A percentile compares a stretch with the other conserved stretches of the same genome.
Conservation (phyloP, 805 yeast species). For the Metschnikowia rubicola region DNA sequence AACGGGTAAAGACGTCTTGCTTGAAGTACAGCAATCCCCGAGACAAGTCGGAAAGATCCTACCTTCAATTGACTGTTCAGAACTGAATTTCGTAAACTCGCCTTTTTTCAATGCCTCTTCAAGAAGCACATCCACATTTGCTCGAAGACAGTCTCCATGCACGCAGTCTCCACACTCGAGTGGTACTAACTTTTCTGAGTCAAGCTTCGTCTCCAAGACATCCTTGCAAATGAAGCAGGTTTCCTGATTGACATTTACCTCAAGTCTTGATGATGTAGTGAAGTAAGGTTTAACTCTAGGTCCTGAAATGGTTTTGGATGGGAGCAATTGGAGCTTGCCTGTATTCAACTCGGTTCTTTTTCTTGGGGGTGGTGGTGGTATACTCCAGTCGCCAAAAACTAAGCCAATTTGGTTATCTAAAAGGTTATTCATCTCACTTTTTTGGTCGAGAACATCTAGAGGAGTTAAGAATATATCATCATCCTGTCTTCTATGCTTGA, state of each 20-base stretch:
- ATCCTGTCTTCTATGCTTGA: not conserved
- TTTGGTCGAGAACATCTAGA: conserved; percentile 16
- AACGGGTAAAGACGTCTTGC: not conserved
- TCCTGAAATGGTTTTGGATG: conserved; percentile 3
- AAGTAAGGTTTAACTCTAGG: conserved; percentile 11
- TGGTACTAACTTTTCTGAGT: conserved; percentile 44
- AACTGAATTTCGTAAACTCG: not conserved
- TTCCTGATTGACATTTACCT: conserved; percentile 1
- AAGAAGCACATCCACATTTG: conserved; percentile 10
- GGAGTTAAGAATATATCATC: conserved; percentile 15
- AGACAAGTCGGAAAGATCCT: conserved; percentile 12
- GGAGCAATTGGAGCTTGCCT: conserved; percentile 2
- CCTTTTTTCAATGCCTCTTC: conserved; percentile 6
- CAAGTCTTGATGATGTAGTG: conserved; percentile 3
- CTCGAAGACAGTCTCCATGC: conserved; percentile 55
- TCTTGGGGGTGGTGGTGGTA: conserved; percentile 21
- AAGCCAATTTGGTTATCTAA: conserved; percentile 12
- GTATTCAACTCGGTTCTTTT: not conserved
- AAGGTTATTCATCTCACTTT: conserved; percentile 11
- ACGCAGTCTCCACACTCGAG: conserved; percentile 52
- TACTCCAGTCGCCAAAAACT: conserved; percentile 11
- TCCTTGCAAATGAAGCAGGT: conserved; percentile 54
- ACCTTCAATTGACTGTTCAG: not conserved
- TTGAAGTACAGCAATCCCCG: conserved; percentile 10
- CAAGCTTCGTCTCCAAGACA: conserved; percentile 41